Evolutionary conservation across 2,329 filamentous ascomycete species (phyloP), one percentile per base, ranked within the genome.

Genomic region (Ceratocystis diversiconidia): DNA sequence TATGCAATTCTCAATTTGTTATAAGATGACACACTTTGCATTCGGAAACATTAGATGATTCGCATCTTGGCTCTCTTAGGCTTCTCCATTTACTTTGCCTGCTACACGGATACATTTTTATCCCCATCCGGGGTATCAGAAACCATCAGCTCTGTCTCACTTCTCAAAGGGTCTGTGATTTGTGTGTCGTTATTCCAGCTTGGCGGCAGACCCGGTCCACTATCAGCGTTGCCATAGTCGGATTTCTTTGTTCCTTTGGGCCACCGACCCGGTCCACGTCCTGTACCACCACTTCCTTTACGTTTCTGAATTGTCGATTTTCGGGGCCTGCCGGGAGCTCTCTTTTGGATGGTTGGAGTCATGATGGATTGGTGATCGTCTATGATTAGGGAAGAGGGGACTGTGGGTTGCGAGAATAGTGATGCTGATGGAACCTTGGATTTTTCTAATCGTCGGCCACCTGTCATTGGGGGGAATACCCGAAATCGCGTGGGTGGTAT

Each of bases 401-500:
- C 17, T 41, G 36, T 41, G 36, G 36, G 3, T 41, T 41, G 36
- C 10, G 36, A 41, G 36, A 41, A 41, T 41, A 41, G 12, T 15
- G 17, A 36, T 36, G 55, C 17, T 10, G 12, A 52, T 36, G 55
- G 17, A 3, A 19, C 55, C 30, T 59, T 59, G 10, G 76, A 72
- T 17, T 80, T 76, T 57, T 79, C 79, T 17, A 74, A 72, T 5
- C 82, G 77, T 25, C 82, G 79, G 63, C 77, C 75, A 1, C 75
- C 75, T 10, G 76, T 76, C 7, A 88, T 75, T 0, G 87, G 83
- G 7, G 90, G 90, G 71, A 89, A 92, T 50, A 94, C 84, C 70
- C 91, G 87, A 73, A 90, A 95, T 43, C 89, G 83, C 1, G 79
- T 84, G 0, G 85, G 78, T 2, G 88, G 88, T 30, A 94, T 87